Evolutionary conservation across 768 basidiomycete species (phyloP).

Genomic region (Cyathus striatus): DNA sequence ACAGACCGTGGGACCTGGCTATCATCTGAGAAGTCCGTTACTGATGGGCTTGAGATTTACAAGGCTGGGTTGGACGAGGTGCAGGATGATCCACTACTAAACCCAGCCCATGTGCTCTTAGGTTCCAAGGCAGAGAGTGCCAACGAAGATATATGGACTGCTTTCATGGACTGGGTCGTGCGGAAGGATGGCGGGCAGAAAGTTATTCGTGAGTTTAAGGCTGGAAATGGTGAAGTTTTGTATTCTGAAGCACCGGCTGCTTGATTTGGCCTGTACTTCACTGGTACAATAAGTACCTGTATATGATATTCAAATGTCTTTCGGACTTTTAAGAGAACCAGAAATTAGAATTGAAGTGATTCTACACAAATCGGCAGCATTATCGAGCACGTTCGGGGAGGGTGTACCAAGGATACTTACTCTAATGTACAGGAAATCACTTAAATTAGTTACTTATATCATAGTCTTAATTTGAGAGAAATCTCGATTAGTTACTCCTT

Average conservation of each 20-base stretch:
- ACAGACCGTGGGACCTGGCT: constrained; percentile 49
- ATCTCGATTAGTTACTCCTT: too few relatives aligned
- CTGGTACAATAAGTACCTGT: too few relatives aligned
- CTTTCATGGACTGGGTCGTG: constrained; percentile 42
- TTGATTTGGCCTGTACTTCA: too few relatives aligned
- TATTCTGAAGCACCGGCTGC: constrained; percentile 24
- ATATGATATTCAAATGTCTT: too few relatives aligned
- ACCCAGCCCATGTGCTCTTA: constrained; percentile 41
- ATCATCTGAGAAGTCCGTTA: constrained; percentile 29
- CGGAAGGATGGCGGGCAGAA: constrained; percentile 35
- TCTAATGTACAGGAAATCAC: too few relatives aligned
- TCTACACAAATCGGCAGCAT: too few relatives aligned
- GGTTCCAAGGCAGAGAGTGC: constrained; percentile 19
- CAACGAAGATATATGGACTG: constrained; percentile 22
- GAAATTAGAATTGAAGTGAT: too few relatives aligned
- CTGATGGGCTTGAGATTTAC: constrained; percentile 27
- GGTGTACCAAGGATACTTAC: too few relatives aligned
- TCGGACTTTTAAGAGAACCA: too few relatives aligned
- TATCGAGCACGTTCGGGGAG: too few relatives aligned
- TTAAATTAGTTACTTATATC: too few relatives aligned
- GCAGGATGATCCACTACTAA: constrained; percentile 34
- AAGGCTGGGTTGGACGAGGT: constrained; percentile 34
- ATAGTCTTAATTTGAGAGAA: too few relatives aligned
- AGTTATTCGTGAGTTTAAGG: constrained; percentile 32
- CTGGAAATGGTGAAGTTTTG: constrained; percentile 22